These are phyloP conservation scores for Backusella psychrophila DNA, from an alignment of 192 early-diverging fungal genomes.

Conservation along the genomic window DNA sequence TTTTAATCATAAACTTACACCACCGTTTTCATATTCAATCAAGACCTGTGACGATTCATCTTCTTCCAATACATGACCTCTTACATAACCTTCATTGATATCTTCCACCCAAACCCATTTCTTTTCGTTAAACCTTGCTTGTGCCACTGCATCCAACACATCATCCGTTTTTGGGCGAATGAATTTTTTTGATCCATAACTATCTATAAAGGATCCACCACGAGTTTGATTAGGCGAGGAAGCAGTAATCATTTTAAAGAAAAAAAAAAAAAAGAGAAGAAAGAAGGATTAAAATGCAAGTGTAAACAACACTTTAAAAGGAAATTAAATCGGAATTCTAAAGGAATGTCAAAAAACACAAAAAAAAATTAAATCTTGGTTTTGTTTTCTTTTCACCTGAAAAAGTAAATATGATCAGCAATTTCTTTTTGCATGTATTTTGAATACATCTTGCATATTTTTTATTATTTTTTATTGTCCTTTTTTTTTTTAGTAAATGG, in stretches of 20 bases:
- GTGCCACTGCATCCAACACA: slow-evolving; percentile 59
- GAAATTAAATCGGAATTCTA: background rate
- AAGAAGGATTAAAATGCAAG: background rate
- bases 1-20: slow-evolving; percentile 47
- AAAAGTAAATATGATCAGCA: background rate
- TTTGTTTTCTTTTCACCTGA: background rate
- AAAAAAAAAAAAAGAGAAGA: background rate
- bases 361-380: background rate
- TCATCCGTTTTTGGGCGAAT: slow-evolving; percentile 30
- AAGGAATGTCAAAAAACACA: background rate
- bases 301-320: slow-evolving; percentile 5
- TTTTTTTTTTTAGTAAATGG: no score
- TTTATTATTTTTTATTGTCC: background rate
- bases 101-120: slow-evolving; percentile 98
- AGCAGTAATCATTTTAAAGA: background rate
- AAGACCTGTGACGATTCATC: slow-evolving; percentile 54
- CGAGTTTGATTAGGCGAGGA: background rate
- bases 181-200: slow-evolving; percentile 33
- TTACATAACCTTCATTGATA: slow-evolving; percentile 85
- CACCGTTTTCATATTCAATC: slow-evolving; percentile 75
- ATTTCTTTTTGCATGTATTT: background rate
- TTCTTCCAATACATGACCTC: slow-evolving; percentile 79
- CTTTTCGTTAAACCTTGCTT: slow-evolving; percentile 89
- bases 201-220: slow-evolving; percentile 35
- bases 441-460: background rate